These are phyloP conservation scores for Rhodomyrtus psidioides DNA, from an alignment of 441 rosid species.

Conservation along the genomic window DNA sequence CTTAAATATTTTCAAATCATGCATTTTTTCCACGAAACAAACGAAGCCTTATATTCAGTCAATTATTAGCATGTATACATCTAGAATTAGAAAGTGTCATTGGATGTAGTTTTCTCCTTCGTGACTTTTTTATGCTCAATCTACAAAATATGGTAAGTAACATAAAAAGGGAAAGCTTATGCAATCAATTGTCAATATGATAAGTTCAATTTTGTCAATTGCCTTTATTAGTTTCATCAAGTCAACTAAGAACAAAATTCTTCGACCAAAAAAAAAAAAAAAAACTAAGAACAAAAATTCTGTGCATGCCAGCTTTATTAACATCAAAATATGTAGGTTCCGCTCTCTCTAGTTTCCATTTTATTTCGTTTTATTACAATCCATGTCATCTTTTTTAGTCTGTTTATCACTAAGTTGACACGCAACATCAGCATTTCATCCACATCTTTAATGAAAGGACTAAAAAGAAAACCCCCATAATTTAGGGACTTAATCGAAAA, in stretches of 20 bases:
- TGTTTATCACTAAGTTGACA: not conserved
- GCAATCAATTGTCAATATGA: no score
- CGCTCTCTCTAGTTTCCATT: not conserved
- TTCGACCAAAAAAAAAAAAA: no score
- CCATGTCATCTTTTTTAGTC: not conserved
- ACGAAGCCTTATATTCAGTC: no score
- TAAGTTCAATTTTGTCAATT: no score
- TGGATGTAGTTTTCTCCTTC: no score
- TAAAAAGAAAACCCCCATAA: not conserved
- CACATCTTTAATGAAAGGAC: not conserved
- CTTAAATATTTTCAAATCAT: no score
- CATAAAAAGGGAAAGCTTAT: no score
- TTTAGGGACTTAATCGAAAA: not conserved
- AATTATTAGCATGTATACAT: no score
- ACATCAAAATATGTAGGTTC: not conserved
- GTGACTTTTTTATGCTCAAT: no score
- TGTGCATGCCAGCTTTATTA: not conserved
- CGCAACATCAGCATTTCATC: not conserved
- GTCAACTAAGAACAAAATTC: not conserved
- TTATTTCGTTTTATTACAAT: not conserved
- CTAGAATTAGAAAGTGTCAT: no score
- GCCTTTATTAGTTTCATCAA: not conserved
- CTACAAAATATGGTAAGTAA: no score
- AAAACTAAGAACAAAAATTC: not conserved
- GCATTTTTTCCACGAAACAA: no score